Conservation (phyloP, 2,329 filamentous ascomycete species). For the Sclerotinia subarctica region DNA sequence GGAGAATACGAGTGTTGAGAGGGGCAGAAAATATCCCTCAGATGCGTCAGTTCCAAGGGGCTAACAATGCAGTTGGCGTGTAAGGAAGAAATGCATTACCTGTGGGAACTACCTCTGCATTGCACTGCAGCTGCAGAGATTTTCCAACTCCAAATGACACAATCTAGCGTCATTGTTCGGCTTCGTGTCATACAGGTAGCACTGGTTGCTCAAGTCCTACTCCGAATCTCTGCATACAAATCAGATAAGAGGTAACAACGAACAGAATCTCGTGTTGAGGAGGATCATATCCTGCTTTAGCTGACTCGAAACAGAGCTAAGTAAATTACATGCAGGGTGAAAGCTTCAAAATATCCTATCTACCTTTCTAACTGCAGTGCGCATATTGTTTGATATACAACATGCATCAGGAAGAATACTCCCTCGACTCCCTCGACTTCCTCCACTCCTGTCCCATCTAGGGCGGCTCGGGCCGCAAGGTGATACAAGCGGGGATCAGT, state of each 20-base stretch:
- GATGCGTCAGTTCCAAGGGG: background rate
- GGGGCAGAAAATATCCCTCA: background rate
- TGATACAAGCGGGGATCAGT: slow-evolving; percentile 5
- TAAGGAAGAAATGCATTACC: background rate
- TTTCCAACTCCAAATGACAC: background rate
- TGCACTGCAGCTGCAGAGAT: background rate
- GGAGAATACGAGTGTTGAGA: slow-evolving; percentile 1
- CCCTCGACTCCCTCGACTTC: background rate
- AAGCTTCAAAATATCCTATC: background rate
- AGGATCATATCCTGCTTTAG: background rate
- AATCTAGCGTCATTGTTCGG: background rate
- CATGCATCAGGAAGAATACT: background rate
- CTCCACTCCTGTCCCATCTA: background rate
- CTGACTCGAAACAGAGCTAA: background rate
- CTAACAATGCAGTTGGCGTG: background rate
- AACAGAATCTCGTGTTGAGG: background rate
- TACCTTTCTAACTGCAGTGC: background rate
- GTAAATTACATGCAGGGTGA: background rate
- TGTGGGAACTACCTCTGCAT: background rate
- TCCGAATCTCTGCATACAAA: background rate
- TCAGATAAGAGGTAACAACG: background rate
- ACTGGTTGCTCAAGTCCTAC: background rate
- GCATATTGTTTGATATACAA: background rate
- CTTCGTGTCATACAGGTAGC: background rate
- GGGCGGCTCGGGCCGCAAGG: slow-evolving; percentile 11